Evolutionary conservation across 768 basidiomycete species (phyloP).

Genomic region (Hygrocybe coccinea): DNA sequence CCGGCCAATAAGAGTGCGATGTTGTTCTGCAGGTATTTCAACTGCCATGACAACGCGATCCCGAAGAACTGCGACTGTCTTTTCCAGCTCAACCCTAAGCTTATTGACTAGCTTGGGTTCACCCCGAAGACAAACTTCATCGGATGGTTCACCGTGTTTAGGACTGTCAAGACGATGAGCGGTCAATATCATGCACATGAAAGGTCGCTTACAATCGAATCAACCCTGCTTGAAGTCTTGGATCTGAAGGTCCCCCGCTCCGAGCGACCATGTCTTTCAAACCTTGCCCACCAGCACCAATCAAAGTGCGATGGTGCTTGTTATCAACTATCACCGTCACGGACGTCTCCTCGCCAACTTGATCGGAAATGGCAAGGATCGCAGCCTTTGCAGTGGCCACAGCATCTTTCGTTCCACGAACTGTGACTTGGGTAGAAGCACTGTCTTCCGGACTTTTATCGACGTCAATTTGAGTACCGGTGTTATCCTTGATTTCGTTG

Average conservation of each 20-base stretch:
- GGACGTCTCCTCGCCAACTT: constrained; percentile 76
- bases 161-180: constrained; percentile 49
- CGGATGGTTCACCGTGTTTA: constrained; percentile 74
- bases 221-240: constrained; percentile 76
- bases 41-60: constrained; percentile 84
- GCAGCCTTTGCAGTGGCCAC: constrained; percentile 80
- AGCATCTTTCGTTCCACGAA: constrained; percentile 83
- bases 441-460: constrained; percentile 65
- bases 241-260: constrained; percentile 81
- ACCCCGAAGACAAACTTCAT: constrained; percentile 90
- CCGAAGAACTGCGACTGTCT: constrained; percentile 56
- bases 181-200: neutral
- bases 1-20: constrained; percentile 88
- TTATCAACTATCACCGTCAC: constrained; percentile 67
- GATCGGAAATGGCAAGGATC: constrained; percentile 78
- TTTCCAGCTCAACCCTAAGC: constrained; percentile 83
- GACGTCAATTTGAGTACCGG: constrained; percentile 85
- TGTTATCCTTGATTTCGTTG: constrained; percentile 93
- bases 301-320: constrained; percentile 85
- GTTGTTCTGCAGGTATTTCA: constrained; percentile 73
- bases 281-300: constrained; percentile 88
- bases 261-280: constrained; percentile 76
- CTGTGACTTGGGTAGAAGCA: constrained; percentile 57
- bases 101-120: constrained; percentile 78
- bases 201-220: constrained; percentile 74